Base-by-base conservation (phyloP, 305 asterid species). In the Euphrasia arctica region DNA sequence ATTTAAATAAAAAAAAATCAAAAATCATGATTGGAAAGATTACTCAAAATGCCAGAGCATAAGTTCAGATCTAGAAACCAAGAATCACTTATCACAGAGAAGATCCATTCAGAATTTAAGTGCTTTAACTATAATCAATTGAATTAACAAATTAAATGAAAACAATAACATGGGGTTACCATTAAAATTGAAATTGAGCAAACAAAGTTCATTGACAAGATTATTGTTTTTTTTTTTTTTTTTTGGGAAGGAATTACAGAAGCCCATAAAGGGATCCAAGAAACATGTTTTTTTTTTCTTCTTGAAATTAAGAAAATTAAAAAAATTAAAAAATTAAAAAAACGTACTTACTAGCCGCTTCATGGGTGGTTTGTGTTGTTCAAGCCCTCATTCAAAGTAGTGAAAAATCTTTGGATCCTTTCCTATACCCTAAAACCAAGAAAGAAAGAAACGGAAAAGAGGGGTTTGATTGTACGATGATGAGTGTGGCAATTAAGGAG, bases 331-430 rank as follows among this genome's bases (percentile, higher is more conserved):
- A 72, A 60, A 54, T 22, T 7, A 31, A 9, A 72, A 55, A 74
- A 89, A 92, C 98, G 90, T 93, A 90, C 98, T 90, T 93, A 93
- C 98, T 87, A 93, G 95, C 91, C 96, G 78, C 97, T 83, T 87
- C 96, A 87, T 79, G 72, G 72, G 74, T 31, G 3, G 4, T 31
- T 31, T 71, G 54, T 75, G 78, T 81, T 74, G 78, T 81, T 84
- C 85, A 86, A 82, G 71, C 74, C 77, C 78, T 78, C 85, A 82
- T 79, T 79, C 77, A 72, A 76, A 73, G 69, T 64, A 76, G 60
- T 74, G 63, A 48, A 13, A 22, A 39, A 70, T 65, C 78, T 84
- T 74, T 70, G 69, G 83, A 79, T 9, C 8, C 81, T 74, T 78
- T 9, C 8, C 81, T 74, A 72, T 52, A 70, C 77, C 68, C 31